phyloP scores from a whole-genome alignment of 2,329 filamentous ascomycete genomes.

The Neofusicoccum parvum region DNA sequence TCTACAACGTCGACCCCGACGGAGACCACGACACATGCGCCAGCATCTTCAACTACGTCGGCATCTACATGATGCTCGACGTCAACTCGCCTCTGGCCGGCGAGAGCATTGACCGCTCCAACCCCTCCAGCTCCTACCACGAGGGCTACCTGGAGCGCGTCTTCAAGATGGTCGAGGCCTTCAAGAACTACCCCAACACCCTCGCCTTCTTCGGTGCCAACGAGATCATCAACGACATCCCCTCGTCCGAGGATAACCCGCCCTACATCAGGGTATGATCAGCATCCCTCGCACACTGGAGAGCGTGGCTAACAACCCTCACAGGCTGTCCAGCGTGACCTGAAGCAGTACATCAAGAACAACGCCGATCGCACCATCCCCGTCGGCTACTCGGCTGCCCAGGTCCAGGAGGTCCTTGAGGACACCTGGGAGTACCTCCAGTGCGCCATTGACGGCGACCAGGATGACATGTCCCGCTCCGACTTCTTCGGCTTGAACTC shows the following conservation, averaged over 20 bases:
- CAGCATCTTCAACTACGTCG: conserved; percentile 66
- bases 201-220: conserved; percentile 70
- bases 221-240: conserved; percentile 66
- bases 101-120: conserved; percentile 58
- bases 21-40: conserved; percentile 64
- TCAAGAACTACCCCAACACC: conserved; percentile 67
- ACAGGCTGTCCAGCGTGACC: conserved; percentile 64
- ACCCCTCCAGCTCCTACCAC: conserved; percentile 59
- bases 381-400: conserved; percentile 71
- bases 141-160: conserved; percentile 58
- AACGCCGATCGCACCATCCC: conserved; percentile 61
- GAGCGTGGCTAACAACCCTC: conserved; percentile 18
- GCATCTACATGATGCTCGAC: conserved; percentile 68
- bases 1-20: conserved; percentile 64
- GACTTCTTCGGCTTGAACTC: conserved; percentile 80
- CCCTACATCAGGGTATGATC: conserved; percentile 58
- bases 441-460: conserved; percentile 60
- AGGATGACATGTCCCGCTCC: conserved; percentile 59
- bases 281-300: background rate
- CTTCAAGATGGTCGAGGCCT: conserved; percentile 66
- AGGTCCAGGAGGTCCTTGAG: conserved; percentile 71
- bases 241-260: conserved; percentile 54
- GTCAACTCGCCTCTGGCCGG: conserved; percentile 63
- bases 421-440: conserved; percentile 78
- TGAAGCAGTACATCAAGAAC: conserved; percentile 68